phyloP scores from a whole-genome alignment of 2,329 filamentous ascomycete genomes.

The Teratosphaeria viscida region DNA sequence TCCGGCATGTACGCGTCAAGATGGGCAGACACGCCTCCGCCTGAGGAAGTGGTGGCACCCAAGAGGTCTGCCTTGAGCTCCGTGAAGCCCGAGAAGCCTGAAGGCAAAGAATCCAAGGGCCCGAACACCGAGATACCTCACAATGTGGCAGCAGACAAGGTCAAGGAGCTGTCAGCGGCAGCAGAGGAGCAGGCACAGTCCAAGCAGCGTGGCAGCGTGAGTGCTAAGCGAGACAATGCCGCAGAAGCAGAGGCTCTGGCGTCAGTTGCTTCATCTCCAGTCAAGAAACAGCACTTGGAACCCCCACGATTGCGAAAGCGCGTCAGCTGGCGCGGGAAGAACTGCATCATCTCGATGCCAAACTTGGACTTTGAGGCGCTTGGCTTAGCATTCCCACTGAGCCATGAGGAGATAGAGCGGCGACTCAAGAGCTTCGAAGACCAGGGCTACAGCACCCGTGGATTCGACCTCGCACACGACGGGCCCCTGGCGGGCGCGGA shows the following conservation, averaged over 20 bases:
- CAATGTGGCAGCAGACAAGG: neutral
- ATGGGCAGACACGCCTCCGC: slow-evolving; percentile 7
- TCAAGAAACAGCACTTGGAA: slow-evolving; percentile 8
- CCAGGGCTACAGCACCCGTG: slow-evolving; percentile 56
- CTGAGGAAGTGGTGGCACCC: neutral
- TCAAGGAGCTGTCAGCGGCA: neutral
- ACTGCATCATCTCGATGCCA: slow-evolving; percentile 36
- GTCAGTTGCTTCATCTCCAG: neutral
- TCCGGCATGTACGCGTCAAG: slow-evolving; percentile 19
- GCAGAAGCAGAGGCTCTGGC: slow-evolving; percentile 1
- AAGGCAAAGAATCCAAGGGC: neutral
- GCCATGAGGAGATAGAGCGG: slow-evolving; percentile 43
- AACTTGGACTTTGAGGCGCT: slow-evolving; percentile 32
- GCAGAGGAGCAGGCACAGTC: neutral
- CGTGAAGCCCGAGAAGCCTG: neutral
- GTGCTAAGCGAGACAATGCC: neutral
- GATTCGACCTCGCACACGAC: slow-evolving; percentile 52
- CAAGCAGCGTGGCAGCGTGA: neutral
- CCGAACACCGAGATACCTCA: neutral
- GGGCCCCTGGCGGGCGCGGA: slow-evolving; percentile 6
- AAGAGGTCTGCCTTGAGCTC: neutral
- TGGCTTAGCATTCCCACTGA: slow-evolving; percentile 34
- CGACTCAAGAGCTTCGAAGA: slow-evolving; percentile 59
- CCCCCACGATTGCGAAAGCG: slow-evolving; percentile 34
- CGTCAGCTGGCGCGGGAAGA: slow-evolving; percentile 36